Conservation (phyloP, 371 early-diverging fungal genomes). For the Lichtheimia corymbifera region DNA sequence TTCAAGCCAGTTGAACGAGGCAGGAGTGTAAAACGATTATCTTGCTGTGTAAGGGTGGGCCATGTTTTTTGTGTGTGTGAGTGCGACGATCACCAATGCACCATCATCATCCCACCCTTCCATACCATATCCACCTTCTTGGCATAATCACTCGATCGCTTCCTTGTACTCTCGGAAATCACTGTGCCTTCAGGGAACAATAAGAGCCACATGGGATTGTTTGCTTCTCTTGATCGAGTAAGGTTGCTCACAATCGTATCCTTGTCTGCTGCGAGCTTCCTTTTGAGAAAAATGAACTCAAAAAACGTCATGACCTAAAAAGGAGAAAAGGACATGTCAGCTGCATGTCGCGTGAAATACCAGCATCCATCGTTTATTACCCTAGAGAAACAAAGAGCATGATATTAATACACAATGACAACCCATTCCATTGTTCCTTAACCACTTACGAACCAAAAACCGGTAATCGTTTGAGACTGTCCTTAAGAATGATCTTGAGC, state of each 20-base stretch:
- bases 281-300: slow-evolving; percentile 81
- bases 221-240: slow-evolving; percentile 28
- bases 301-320: slow-evolving; percentile 83
- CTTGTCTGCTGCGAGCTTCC: slow-evolving; percentile 77
- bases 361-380: slow-evolving; percentile 1
- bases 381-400: background rate
- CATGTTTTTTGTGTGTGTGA: no score
- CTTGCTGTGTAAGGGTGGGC: slow-evolving; percentile 25
- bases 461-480: slow-evolving; percentile 71
- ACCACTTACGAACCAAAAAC: slow-evolving; percentile 73
- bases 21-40: slow-evolving; percentile 60
- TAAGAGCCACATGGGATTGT: slow-evolving; percentile 77
- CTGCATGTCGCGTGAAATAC: no score
- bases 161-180: slow-evolving; percentile 48
- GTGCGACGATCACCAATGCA: background rate
- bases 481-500: slow-evolving; percentile 83
- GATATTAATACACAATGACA: background rate
- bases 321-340: background rate
- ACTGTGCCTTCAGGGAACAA: slow-evolving; percentile 91
- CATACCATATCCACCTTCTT: slow-evolving; percentile 50
- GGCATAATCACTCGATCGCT: slow-evolving; percentile 45
- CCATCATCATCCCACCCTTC: background rate
- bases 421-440: background rate
- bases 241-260: slow-evolving; percentile 46
- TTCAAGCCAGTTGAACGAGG: slow-evolving; percentile 81